Conservation (phyloP, 306 rosid genomes). For the Fragaria iinumae region DNA sequence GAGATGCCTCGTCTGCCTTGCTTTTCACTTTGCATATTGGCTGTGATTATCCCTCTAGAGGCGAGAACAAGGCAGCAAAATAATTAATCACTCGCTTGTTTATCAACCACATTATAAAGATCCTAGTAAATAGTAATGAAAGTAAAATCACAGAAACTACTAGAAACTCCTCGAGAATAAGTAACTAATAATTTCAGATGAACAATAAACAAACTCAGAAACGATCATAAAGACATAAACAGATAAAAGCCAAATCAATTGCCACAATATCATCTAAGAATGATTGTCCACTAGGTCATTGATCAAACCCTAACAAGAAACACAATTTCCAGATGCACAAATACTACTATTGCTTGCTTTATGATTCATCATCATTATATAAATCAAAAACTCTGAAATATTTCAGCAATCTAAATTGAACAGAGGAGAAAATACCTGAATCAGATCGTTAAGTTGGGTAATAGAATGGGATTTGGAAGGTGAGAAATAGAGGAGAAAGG, state of each 20-base stretch:
- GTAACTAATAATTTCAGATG: neutral
- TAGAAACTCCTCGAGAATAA: neutral
- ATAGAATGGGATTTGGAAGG: neutral
- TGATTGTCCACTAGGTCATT: neutral
- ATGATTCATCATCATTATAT: neutral
- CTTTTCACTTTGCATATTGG: constrained; percentile 54
- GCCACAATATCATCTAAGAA: neutral
- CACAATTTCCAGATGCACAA: neutral
- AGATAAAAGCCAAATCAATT: neutral
- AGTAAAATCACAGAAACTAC: neutral
- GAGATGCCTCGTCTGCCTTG: constrained; percentile 32
- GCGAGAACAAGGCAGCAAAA: neutral
- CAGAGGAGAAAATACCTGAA: neutral
- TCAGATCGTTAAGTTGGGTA: neutral
- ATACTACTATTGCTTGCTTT: neutral
- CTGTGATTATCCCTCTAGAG: constrained; percentile 16
- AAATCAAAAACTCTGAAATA: neutral
- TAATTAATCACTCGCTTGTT: too few species aligned
- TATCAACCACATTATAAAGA: neutral
- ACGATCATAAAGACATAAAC: neutral
- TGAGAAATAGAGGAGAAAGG: neutral
- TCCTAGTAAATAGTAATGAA: neutral
- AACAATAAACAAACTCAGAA: neutral
- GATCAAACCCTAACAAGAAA: neutral
- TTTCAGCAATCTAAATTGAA: neutral